phyloP scores from a whole-genome alignment of 805 yeast genomes.

The Ascoidea asiatica region DNA sequence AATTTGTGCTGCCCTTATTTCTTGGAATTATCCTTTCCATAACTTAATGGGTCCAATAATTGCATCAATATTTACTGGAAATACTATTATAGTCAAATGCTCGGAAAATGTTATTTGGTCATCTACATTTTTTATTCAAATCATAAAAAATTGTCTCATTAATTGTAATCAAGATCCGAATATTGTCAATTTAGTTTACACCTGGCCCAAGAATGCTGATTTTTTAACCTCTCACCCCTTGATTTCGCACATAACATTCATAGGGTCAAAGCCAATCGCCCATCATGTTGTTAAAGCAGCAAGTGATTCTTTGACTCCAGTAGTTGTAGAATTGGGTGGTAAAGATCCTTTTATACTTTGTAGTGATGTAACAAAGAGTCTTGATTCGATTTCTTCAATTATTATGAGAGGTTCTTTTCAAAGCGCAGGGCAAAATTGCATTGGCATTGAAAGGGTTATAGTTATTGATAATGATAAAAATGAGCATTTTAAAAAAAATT shows the following conservation, averaged over 20 bases:
- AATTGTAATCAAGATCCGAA: constrained; percentile 69
- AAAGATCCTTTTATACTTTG: constrained; percentile 84
- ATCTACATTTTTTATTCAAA: constrained; percentile 58
- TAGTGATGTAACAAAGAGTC: constrained; percentile 46
- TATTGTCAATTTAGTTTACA: constrained; percentile 75
- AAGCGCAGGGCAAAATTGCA: constrained; percentile 96
- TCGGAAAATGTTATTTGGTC: constrained; percentile 97
- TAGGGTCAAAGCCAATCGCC: constrained; percentile 93
- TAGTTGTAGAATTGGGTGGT: constrained; percentile 94
- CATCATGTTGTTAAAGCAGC: constrained; percentile 78
- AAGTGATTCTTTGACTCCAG: constrained; percentile 78
- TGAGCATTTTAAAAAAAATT: constrained; percentile 54
- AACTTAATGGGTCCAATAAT: constrained; percentile 86
- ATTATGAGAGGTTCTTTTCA: constrained; percentile 94
- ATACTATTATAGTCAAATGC: constrained; percentile 83
- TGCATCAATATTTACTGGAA: constrained; percentile 83
- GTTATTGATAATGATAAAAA: constrained; percentile 27
- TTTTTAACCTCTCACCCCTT: constrained; percentile 74
- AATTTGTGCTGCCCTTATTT: constrained; percentile 77
- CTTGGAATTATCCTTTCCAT: constrained; percentile 98
- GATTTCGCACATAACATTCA: constrained; percentile 80
- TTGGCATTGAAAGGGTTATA: constrained; percentile 90
- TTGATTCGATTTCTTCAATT: constrained; percentile 53
- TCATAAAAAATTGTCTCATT: constrained; percentile 60
- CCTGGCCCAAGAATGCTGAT: constrained; percentile 85